Base-by-base conservation (phyloP, 2,329 filamentous ascomycete genomes). In the Trichoderma sp. region DNA sequence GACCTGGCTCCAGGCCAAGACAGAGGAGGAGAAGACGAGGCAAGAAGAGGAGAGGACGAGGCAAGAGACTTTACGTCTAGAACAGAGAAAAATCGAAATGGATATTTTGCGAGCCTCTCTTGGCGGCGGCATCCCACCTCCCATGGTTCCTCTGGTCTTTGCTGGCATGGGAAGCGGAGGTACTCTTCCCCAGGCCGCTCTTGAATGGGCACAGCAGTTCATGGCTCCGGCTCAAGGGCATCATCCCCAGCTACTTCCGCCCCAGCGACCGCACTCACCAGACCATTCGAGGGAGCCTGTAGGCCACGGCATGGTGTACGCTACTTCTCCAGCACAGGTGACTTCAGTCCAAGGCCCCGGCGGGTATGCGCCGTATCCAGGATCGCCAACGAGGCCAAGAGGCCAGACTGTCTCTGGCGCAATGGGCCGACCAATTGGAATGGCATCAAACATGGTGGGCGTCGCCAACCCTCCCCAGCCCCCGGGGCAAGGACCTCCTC, bases 111-210 rank as follows among this genome's bases (percentile, higher is more conserved):
- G 87, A 70, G 90, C 91, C 26, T 92, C 91, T 3, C 80, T 94
- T 68, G 85, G 86, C 69, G 89, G 90, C 47, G 92, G 92, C 12
- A 89, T 95, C 65, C 92, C 92, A 11, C 91, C 92, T 14, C 86
- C 90, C 43, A 89, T 94, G 86, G 87, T 94, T 30, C 92, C 92
- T 7, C 83, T 93, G 72, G 89, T 95, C 28, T 94, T 95, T 80
- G 88, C 90, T 14, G 90, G 91, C 57, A 91, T 93, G 85, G 87
- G 87, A 60, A 76, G 75, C 28, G 90, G 90, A 51, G 89, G 89
- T 43, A 84, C 85, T 70, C 80, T 91, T 32, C 85, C 90, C 24
- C 89, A 88, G 74, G 85, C 87, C 36, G 87, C 88, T 4, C 76
- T 92, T 68, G 91, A 93, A 78, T 91, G 87, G 87, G 87, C 89